phyloP scores from a whole-genome alignment of 2,329 filamentous ascomycete species.

The Sarocladium strictum region DNA sequence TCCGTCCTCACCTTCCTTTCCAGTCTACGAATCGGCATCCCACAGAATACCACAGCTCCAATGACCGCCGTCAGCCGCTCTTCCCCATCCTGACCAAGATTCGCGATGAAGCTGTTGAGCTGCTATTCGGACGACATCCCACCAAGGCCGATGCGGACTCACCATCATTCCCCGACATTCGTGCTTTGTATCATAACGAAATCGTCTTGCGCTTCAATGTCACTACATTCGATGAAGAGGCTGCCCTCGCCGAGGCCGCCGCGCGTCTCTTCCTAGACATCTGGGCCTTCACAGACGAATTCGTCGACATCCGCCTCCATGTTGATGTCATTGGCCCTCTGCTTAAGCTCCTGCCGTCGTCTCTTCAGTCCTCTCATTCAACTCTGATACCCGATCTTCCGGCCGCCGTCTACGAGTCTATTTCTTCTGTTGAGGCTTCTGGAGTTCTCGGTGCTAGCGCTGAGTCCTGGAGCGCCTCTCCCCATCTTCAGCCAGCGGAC shows the following conservation, averaged over 20 bases:
- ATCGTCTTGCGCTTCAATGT: slow-evolving; percentile 88
- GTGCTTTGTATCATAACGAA: slow-evolving; percentile 63
- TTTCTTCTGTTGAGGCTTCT: slow-evolving; percentile 18
- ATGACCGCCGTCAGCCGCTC: slow-evolving; percentile 17
- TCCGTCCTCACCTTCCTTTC: slow-evolving; percentile 19
- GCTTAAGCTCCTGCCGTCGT: slow-evolving; percentile 68
- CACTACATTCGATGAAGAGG: slow-evolving; percentile 60
- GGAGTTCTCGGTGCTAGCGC: neutral
- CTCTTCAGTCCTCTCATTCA: slow-evolving; percentile 65
- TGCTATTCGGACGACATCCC: slow-evolving; percentile 42
- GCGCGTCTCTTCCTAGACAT: slow-evolving; percentile 78
- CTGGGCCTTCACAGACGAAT: slow-evolving; percentile 77
- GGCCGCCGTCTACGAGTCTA: slow-evolving; percentile 60
- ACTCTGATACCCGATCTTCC: slow-evolving; percentile 77
- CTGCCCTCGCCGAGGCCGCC: slow-evolving; percentile 65
- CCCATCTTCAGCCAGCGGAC: slow-evolving; percentile 36
- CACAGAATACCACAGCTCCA: slow-evolving; percentile 12
- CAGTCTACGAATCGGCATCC: slow-evolving; percentile 13
- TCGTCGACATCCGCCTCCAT: slow-evolving; percentile 77
- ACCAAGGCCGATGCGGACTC: slow-evolving; percentile 21
- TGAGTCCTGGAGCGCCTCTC: neutral
- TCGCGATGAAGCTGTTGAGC: slow-evolving; percentile 42
- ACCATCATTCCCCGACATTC: slow-evolving; percentile 24
- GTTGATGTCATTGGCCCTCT: slow-evolving; percentile 73
- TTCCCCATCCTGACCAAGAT: slow-evolving; percentile 46